phyloP scores from a whole-genome alignment of 148 eudicot genomes.

The Heliamphora exappendiculata region DNA sequence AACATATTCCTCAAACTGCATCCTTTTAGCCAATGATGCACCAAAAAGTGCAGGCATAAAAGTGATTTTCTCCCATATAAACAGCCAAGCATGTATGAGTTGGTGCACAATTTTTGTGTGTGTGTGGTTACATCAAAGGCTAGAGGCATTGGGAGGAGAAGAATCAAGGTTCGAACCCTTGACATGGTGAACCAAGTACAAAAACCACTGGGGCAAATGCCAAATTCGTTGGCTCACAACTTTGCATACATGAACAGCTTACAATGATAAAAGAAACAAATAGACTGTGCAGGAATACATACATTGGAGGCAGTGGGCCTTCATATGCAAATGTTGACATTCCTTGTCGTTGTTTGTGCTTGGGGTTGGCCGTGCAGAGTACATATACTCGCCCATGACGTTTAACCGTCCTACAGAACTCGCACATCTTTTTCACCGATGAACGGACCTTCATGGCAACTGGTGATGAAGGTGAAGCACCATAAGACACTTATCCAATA shows the following conservation, averaged over 20 bases:
- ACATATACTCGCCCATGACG: constrained; percentile 74
- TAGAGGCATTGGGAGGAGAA: no score
- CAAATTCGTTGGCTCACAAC: no score
- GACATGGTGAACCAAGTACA: no score
- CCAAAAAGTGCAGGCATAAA: not conserved
- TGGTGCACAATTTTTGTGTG: no score
- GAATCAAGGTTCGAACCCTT: no score
- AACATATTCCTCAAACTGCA: not conserved
- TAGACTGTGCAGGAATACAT: constrained; percentile 11
- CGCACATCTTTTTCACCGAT: constrained; percentile 86
- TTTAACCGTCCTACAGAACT: constrained; percentile 71
- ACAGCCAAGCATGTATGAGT: not conserved
- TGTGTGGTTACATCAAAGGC: no score
- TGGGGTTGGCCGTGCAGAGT: constrained; percentile 61
- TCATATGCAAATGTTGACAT: constrained; percentile 58
- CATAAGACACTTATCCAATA: not conserved
- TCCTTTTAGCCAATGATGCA: not conserved
- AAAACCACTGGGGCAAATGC: no score
- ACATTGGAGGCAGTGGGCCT: constrained; percentile 35
- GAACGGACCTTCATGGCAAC: constrained; percentile 72
- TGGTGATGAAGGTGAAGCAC: constrained; percentile 12
- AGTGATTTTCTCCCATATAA: not conserved
- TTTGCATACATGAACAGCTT: not conserved
- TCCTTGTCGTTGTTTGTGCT: constrained; percentile 93
- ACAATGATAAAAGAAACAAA: not conserved